phyloP scores from a whole-genome alignment of 768 basidiomycete genomes.

The Lepiota venenata region DNA sequence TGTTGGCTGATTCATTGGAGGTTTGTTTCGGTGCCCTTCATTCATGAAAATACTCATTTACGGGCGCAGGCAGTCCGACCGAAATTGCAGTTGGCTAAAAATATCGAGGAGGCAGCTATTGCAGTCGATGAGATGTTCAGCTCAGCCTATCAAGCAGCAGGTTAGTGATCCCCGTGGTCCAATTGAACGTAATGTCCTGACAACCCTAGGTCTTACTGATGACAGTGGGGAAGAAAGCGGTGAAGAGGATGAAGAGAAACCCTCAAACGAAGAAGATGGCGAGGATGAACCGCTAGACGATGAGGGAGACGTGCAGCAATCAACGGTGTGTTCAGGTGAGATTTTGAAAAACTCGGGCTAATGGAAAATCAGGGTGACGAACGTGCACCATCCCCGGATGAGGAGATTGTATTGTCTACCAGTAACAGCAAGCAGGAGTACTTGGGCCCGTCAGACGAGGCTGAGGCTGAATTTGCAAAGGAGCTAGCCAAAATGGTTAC shows the following conservation, averaged over 20 bases:
- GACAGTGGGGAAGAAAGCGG: slow-evolving; percentile 65
- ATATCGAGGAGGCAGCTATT: slow-evolving; percentile 78
- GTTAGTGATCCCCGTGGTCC: slow-evolving; percentile 32
- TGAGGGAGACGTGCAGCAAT: slow-evolving; percentile 48
- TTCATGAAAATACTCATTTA: slow-evolving; percentile 2
- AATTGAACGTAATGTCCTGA: not conserved
- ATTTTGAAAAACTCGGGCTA: not conserved
- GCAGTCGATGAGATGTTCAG: slow-evolving; percentile 92
- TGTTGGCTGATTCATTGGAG: slow-evolving; percentile 93
- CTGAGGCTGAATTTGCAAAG: slow-evolving; percentile 90
- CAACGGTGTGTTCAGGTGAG: slow-evolving; percentile 42
- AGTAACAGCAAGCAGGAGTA: slow-evolving; percentile 57
- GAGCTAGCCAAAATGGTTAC: slow-evolving; percentile 95
- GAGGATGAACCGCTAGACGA: slow-evolving; percentile 67
- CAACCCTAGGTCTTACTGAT: slow-evolving; percentile 12
- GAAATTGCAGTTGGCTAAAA: slow-evolving; percentile 66
- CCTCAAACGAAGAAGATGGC: slow-evolving; percentile 40
- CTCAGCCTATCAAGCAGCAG: slow-evolving; percentile 55
- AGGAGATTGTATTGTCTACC: slow-evolving; percentile 65
- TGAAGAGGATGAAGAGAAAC: slow-evolving; percentile 61
- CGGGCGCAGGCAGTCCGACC: slow-evolving; percentile 75
- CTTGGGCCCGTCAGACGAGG: slow-evolving; percentile 83
- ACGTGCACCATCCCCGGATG: slow-evolving; percentile 80
- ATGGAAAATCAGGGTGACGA: slow-evolving; percentile 47
- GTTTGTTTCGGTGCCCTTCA: slow-evolving; percentile 33